Evolutionary conservation across 129 eudicot species (phyloP).

Genomic region (Cynara cardunculus): DNA sequence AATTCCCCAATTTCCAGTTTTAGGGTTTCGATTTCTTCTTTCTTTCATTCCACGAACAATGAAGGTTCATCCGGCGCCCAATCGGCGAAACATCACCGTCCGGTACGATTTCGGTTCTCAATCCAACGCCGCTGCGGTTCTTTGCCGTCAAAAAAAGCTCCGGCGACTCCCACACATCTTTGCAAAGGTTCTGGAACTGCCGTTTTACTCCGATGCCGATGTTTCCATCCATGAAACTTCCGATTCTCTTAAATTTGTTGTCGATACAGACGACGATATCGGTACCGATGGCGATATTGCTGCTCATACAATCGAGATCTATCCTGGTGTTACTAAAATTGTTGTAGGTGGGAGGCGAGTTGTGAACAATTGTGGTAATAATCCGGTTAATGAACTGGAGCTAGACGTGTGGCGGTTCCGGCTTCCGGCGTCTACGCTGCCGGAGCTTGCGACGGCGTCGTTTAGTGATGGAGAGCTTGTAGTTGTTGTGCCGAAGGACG

Average conservation of each 20-base stretch:
- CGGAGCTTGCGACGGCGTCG: conserved; percentile 80
- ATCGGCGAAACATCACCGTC: conserved; percentile 61
- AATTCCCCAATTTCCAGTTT: background rate
- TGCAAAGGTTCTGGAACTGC: conserved; percentile 86
- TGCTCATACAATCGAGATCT: conserved; percentile 71
- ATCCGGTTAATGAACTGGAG: conserved; percentile 46
- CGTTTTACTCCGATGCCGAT: conserved; percentile 81
- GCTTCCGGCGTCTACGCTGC: conserved; percentile 60
- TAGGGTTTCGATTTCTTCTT: conserved; percentile 19
- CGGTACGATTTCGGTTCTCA: conserved; percentile 50
- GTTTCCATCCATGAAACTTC: conserved; percentile 64
- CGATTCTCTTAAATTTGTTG: conserved; percentile 47
- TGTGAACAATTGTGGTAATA: background rate
- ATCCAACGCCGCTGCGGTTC: conserved; percentile 20
- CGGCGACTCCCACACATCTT: conserved; percentile 95
- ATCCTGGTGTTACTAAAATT: conserved; percentile 83
- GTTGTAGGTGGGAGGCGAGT: conserved; percentile 41
- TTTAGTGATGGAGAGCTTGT: conserved; percentile 80
- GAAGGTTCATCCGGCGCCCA: conserved; percentile 85
- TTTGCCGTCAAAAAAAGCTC: conserved; percentile 66
- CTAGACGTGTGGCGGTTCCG: conserved; percentile 87
- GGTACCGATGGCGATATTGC: conserved; percentile 44
- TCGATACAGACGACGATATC: conserved; percentile 58
- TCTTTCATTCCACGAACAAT: conserved; percentile 29
- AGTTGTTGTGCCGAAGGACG: conserved; percentile 80